Conservation (phyloP, 2,329 filamentous ascomycete species). For the Cladophialophora immunda region DNA sequence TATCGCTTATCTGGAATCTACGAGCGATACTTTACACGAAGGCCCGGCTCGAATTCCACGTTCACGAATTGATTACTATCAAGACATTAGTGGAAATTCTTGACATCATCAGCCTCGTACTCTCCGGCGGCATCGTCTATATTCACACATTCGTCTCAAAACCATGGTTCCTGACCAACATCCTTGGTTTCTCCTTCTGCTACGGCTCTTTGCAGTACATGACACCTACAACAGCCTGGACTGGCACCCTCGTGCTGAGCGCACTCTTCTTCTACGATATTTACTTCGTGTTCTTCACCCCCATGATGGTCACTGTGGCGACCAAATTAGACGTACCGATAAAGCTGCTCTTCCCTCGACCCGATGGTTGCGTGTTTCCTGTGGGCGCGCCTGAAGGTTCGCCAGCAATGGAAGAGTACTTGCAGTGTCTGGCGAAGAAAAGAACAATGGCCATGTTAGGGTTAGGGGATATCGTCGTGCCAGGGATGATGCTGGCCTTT, state of each 20-base stretch:
- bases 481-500: constrained; percentile 87
- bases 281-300: constrained; percentile 68
- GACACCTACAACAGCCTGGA: constrained; percentile 87
- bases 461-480: constrained; percentile 91
- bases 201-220: constrained; percentile 83
- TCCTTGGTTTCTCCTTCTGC: constrained; percentile 86
- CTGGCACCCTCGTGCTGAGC: constrained; percentile 77
- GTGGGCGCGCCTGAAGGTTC: constrained; percentile 51
- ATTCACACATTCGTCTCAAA: constrained; percentile 72
- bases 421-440: constrained; percentile 41
- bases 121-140: constrained; percentile 63
- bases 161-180: constrained; percentile 79
- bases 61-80: constrained; percentile 61
- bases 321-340: constrained; percentile 90
- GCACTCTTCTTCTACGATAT: constrained; percentile 96
- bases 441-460: constrained; percentile 77
- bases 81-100: constrained; percentile 54
- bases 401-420: constrained; percentile 38
- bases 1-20: constrained; percentile 57
- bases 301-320: constrained; percentile 71
- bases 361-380: constrained; percentile 47
- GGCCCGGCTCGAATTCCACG: constrained; percentile 59
- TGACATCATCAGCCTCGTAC: constrained; percentile 63
- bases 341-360: constrained; percentile 84
- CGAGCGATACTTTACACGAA: constrained; percentile 60